Evolutionary conservation across 441 rosid genomes (phyloP).

Genomic region (Jatropha podagrica): DNA sequence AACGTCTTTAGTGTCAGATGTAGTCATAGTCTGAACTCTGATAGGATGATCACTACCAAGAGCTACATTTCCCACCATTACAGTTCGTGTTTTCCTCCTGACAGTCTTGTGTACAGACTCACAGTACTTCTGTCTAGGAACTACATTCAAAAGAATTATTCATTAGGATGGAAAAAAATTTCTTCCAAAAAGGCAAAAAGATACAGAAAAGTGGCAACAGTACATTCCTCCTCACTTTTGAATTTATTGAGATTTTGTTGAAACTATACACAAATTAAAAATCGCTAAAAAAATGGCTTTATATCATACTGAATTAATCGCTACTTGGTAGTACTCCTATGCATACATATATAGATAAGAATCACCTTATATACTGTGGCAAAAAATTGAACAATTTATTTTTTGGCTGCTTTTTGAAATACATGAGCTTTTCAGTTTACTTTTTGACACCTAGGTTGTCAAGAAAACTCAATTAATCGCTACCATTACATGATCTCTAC

Average conservation of each 20-base stretch:
- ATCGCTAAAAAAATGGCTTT: not conserved
- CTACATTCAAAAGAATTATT: slow-evolving; percentile 39
- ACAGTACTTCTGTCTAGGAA: slow-evolving; percentile 93
- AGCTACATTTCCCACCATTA: slow-evolving; percentile 90
- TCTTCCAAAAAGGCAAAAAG: not conserved
- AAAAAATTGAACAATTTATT: not conserved
- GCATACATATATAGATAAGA: not conserved
- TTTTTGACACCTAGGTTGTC: not conserved
- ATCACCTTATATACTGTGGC: not conserved
- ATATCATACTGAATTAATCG: not conserved
- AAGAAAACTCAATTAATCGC: not conserved
- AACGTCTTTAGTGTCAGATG: slow-evolving; percentile 81
- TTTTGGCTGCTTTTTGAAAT: not conserved
- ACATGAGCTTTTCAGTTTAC: not conserved
- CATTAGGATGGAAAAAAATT: slow-evolving; percentile 3
- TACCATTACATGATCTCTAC: not conserved
- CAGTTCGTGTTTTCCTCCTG: slow-evolving; percentile 88
- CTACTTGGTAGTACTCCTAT: not conserved
- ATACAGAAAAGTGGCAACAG: not conserved
- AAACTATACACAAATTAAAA: not conserved
- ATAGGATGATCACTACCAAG: slow-evolving; percentile 95
- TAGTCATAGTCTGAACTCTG: slow-evolving; percentile 96
- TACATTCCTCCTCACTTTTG: not conserved
- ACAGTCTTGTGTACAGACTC: slow-evolving; percentile 84
- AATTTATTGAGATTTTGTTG: not conserved